These are phyloP conservation scores for Aegilops speltoides DNA, from an alignment of 176 grass and related monocot genomes.

Conservation along the genomic window DNA sequence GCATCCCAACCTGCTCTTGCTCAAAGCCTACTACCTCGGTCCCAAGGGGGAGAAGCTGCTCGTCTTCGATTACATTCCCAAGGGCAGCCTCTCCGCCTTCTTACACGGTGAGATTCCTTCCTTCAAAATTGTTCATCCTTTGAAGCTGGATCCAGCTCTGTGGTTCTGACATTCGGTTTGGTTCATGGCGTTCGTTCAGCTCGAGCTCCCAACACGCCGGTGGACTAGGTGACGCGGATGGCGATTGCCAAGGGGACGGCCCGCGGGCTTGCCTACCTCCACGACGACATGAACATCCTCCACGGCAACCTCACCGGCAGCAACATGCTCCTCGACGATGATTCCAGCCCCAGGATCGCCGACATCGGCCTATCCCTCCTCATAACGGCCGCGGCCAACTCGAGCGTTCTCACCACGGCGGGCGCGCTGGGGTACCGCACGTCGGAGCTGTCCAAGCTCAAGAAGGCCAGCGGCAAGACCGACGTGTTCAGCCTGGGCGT, in stretches of 20 bases:
- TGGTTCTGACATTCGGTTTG: no score
- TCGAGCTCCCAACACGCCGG: slow-evolving; percentile 17
- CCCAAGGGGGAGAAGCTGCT: slow-evolving; percentile 51
- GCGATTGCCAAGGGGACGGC: slow-evolving; percentile 45
- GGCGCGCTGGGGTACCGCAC: slow-evolving; percentile 3
- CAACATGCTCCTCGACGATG: slow-evolving; percentile 50
- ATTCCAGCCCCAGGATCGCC: slow-evolving; percentile 34
- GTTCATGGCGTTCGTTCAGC: not conserved
- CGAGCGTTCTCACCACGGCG: not conserved
- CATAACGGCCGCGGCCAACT: slow-evolving; percentile 24
- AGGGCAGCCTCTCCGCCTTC: slow-evolving; percentile 42
- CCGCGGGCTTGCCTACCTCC: slow-evolving; percentile 38
- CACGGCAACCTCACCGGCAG: slow-evolving; percentile 53
- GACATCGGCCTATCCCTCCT: slow-evolving; percentile 39
- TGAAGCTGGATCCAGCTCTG: not conserved
- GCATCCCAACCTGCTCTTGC: slow-evolving; percentile 31
- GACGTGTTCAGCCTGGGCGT: slow-evolving; percentile 22
- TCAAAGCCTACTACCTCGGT: slow-evolving; percentile 44
- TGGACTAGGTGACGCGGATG: slow-evolving; percentile 47
- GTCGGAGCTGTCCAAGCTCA: slow-evolving; percentile 26
- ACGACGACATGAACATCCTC: slow-evolving; percentile 23
- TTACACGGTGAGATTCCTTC: slow-evolving; percentile 28
- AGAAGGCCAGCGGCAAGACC: slow-evolving; percentile 30
- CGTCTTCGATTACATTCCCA: slow-evolving; percentile 45
- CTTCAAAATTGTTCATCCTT: not conserved